These are phyloP conservation scores for Trapa incisa DNA, from an alignment of 345 rosid genomes.

Conservation along the genomic window DNA sequence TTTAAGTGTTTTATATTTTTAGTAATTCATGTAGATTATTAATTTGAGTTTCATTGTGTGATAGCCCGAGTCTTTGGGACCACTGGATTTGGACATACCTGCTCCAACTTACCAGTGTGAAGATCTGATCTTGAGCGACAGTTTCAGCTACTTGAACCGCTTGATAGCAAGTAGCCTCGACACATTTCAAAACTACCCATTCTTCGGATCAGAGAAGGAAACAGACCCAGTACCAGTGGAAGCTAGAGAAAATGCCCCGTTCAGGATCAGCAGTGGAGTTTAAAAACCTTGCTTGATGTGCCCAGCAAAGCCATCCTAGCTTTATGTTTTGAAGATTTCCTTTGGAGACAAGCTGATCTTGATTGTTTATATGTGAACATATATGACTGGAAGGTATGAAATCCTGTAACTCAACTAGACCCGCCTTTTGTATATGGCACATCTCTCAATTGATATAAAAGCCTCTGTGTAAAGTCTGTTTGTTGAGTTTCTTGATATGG, in stretches of 20 bases:
- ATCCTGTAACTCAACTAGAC: constrained; percentile 1
- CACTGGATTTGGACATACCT: constrained; percentile 55
- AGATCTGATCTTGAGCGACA: constrained; percentile 56
- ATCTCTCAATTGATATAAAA: neutral
- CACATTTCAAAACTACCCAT: constrained; percentile 76
- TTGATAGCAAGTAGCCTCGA: constrained; percentile 89
- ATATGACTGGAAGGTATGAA: neutral
- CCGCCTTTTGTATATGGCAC: constrained; percentile 4
- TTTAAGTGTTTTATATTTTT: neutral
- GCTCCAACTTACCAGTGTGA: constrained; percentile 55
- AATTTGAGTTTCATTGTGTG: constrained; percentile 8
- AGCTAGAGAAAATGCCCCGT: constrained; percentile 30
- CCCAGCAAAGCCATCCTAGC: neutral
- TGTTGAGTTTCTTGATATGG: neutral
- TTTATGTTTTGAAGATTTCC: neutral
- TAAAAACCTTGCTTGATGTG: neutral
- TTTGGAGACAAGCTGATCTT: neutral
- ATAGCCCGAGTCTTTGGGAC: constrained; percentile 95
- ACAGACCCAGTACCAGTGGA: constrained; percentile 34
- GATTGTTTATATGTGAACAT: constrained; percentile 6
- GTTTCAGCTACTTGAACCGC: constrained; percentile 77
- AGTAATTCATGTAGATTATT: neutral
- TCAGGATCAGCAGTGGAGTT: constrained; percentile 4
- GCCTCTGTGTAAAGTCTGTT: neutral
- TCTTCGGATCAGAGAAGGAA: constrained; percentile 60